Evolutionary conservation across 2,329 filamentous ascomycete genomes (phyloP), one percentile per base, ranked within the genome.

Genomic region (Colletotrichum destructivum): DNA sequence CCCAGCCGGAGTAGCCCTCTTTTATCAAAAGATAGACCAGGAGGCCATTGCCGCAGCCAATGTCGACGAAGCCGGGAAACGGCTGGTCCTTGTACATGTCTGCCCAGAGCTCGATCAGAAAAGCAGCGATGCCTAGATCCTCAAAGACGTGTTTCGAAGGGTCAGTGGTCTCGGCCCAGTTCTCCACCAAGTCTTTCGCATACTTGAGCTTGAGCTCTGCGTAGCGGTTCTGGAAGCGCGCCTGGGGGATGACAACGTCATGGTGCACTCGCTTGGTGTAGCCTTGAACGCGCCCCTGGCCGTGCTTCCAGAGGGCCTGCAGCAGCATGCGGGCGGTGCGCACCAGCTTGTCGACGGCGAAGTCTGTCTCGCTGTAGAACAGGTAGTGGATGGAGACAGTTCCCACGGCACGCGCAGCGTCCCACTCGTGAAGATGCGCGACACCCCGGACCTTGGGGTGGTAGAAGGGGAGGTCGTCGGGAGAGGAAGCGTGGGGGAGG

Each of bases 71-170:
- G 0, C 96, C 95, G 0, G 94, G 94, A 76, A 98, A 98, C 0
- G 75, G 72, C 0, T 59, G 69, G 52, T 78, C 79, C 47, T 76
- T 78, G 79, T 98, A 98, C 91, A 98, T 96, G 69, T 92, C 90
- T 15, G 85, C 83, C 96, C 96, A 99, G 2, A 98, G 84, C 83
- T 98, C 95, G 35, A 98, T 94, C 62, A 98, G 84, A 77, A 98
- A 99, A 0, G 96, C 93, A 0, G 96, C 93, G 73, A 99, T 98
- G 4, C 91, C 89, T 23, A 99, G 84, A 79, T 98, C 96, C 79
- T 99, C 96, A 81, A 98, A 98, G 3, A 98, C 94, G 78, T 98
- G 95, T 80, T 98, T 99, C 18, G 86, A 86, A 0, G 95, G 94
- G 78, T 97, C 95, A 0, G 95, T 98, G 62, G 88, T 88, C 83